Evolutionary conservation across 2,329 filamentous ascomycete genomes (phyloP).

Genomic region (Samsoniella hepiali): DNA sequence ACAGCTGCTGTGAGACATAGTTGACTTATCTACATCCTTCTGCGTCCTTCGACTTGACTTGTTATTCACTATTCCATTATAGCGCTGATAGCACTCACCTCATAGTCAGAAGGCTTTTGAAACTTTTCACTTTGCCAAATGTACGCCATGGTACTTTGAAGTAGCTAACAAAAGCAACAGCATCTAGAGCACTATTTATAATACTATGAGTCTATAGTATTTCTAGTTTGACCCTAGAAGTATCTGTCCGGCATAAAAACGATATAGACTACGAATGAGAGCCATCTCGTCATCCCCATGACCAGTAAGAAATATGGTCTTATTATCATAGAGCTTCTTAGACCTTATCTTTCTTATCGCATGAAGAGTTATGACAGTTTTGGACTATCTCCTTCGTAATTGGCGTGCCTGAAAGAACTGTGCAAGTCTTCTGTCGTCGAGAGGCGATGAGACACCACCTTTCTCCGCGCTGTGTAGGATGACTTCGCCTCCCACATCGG

Average conservation of each 20-base stretch:
- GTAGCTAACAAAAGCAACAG: constrained; percentile 1
- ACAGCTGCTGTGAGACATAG: too few relatives aligned
- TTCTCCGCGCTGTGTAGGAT: too few relatives aligned
- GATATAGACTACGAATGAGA: background rate
- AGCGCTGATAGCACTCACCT: background rate
- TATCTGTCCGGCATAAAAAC: background rate
- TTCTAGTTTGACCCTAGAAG: background rate
- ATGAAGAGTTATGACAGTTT: too few relatives aligned
- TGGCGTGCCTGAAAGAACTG: too few relatives aligned
- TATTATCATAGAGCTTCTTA: background rate
- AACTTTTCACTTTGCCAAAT: background rate
- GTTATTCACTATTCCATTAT: background rate
- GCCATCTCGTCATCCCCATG: background rate
- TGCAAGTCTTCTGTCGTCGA: too few relatives aligned
- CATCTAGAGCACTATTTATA: background rate
- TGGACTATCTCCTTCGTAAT: too few relatives aligned
- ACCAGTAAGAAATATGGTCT: background rate
- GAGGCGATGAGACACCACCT: too few relatives aligned
- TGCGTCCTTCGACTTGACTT: background rate
- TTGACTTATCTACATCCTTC: too few relatives aligned
- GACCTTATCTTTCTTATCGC: too few relatives aligned
- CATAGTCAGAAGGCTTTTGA: background rate
- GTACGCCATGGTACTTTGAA: background rate
- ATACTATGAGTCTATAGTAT: background rate
- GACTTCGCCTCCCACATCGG: too few relatives aligned